These are phyloP conservation scores for Penicillium macrosclerotiorum DNA, from an alignment of 495 filamentous ascomycete genomes.

Conservation along the genomic window DNA sequence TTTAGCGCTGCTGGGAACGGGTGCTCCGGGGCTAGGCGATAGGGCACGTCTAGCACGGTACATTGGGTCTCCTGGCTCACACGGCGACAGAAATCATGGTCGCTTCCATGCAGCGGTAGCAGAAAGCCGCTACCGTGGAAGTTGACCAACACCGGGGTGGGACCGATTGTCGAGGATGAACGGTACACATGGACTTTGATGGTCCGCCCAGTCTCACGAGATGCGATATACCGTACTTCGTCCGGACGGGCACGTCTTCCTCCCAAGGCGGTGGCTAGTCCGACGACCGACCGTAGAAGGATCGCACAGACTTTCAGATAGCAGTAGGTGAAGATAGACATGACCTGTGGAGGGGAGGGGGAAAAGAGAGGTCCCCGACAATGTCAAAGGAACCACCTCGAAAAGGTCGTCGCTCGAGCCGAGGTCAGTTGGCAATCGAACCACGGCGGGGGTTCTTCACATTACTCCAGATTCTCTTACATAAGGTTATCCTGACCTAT, in stretches of 20 bases:
- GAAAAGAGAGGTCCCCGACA: too few relatives aligned
- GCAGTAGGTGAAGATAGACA: too few relatives aligned
- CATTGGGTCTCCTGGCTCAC: constrained; percentile 35
- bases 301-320: constrained; percentile 26
- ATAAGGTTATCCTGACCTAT: too few relatives aligned
- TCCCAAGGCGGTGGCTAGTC: background rate
- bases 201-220: constrained; percentile 38
- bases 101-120: constrained; percentile 40
- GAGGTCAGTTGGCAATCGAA: too few relatives aligned
- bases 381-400: too few relatives aligned
- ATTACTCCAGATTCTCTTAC: too few relatives aligned
- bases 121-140: constrained; percentile 46
- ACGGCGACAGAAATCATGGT: constrained; percentile 41
- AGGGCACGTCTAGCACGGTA: constrained; percentile 57
- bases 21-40: constrained; percentile 75
- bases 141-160: constrained; percentile 44
- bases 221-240: constrained; percentile 37
- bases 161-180: constrained; percentile 16
- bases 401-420: too few relatives aligned
- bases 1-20: constrained; percentile 75
- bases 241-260: constrained; percentile 26
- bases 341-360: too few relatives aligned
- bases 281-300: constrained; percentile 16
- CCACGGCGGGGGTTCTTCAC: too few relatives aligned
- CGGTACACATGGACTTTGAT: constrained; percentile 49